These are phyloP conservation scores for Brasenia schreberi DNA, from an alignment of 164 flowering plant genomes.

Conservation along the genomic window DNA sequence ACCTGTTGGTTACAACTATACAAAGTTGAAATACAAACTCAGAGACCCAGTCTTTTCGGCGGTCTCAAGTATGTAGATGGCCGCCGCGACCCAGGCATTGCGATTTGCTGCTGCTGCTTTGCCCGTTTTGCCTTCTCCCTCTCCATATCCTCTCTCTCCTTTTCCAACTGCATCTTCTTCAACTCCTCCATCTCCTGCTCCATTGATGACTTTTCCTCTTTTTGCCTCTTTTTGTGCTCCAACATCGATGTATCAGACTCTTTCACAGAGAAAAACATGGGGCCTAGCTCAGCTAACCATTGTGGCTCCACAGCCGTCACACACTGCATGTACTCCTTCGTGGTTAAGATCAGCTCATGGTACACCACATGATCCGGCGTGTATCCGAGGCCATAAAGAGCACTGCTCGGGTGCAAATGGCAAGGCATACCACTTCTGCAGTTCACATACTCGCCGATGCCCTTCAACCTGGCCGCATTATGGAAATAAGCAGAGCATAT, in stretches of 20 bases:
- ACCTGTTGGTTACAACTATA: too few relatives aligned
- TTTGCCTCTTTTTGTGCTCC: slow-evolving; percentile 79
- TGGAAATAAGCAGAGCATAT: slow-evolving; percentile 90
- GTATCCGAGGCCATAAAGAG: slow-evolving; percentile 65
- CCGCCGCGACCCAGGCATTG: slow-evolving; percentile 56
- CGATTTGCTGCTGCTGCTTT: slow-evolving; percentile 55
- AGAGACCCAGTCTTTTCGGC: slow-evolving; percentile 72
- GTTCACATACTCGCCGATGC: slow-evolving; percentile 78
- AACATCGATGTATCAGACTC: slow-evolving; percentile 69
- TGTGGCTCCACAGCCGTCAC: slow-evolving; percentile 84
- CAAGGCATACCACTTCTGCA: slow-evolving; percentile 83
- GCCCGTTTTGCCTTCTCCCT: slow-evolving; percentile 40
- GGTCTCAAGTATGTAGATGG: slow-evolving; percentile 51
- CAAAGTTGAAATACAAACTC: slow-evolving; percentile 1
- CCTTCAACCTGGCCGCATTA: slow-evolving; percentile 74
- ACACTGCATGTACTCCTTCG: slow-evolving; percentile 91
- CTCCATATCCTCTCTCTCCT: slow-evolving; percentile 26
- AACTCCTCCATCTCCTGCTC: slow-evolving; percentile 85
- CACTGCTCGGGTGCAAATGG: slow-evolving; percentile 80
- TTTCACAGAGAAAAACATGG: slow-evolving; percentile 83
- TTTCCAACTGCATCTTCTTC: slow-evolving; percentile 48
- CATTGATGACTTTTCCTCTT: slow-evolving; percentile 77
- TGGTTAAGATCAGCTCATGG: slow-evolving; percentile 69
- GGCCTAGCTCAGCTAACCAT: slow-evolving; percentile 90
- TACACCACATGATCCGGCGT: slow-evolving; percentile 86